Conservation (phyloP, 2,329 filamentous ascomycete species). For the Geoglossum cookeanum region DNA sequence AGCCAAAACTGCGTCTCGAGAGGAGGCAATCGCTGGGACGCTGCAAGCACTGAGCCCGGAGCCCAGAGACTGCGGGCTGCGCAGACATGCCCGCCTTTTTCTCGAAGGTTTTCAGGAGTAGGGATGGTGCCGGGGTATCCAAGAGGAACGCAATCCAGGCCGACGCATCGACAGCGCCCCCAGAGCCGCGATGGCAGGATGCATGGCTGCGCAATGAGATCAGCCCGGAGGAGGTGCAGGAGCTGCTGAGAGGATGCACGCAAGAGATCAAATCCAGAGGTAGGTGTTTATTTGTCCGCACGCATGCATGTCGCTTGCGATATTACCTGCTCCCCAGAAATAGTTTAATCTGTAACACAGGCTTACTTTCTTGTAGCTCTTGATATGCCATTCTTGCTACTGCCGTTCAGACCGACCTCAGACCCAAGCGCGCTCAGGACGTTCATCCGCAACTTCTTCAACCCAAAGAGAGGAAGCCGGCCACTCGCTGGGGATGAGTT, state of each 20-base stretch:
- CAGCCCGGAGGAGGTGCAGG: constrained; percentile 76
- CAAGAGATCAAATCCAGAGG: constrained; percentile 87
- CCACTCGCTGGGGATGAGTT: constrained; percentile 47
- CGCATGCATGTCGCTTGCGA: constrained; percentile 4
- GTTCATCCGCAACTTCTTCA: constrained; percentile 87
- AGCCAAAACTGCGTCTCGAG: background rate
- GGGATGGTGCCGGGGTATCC: constrained; percentile 40
- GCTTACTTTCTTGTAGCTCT: constrained; percentile 37
- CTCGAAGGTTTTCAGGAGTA: constrained; percentile 49
- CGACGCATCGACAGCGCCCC: constrained; percentile 31
- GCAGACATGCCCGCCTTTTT: constrained; percentile 26
- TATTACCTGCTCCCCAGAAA: background rate
- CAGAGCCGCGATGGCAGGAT: constrained; percentile 69
- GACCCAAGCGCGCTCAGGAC: constrained; percentile 82
- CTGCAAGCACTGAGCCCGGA: background rate
- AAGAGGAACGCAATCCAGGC: constrained; percentile 44
- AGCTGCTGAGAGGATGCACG: constrained; percentile 69
- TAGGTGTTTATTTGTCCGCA: constrained; percentile 27
- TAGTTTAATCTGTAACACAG: background rate
- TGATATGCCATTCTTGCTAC: constrained; percentile 75
- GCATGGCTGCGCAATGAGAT: constrained; percentile 69
- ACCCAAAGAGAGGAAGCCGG: constrained; percentile 38
- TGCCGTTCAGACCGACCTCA: constrained; percentile 85
- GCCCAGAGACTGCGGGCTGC: background rate
- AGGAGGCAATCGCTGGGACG: background rate